A percentile compares a stretch with the other conserved stretches of the same genome.
phyloP scores from a whole-genome alignment of 1,284 basidiomycete genomes.

The Papiliotrema nemorosa region DNA sequence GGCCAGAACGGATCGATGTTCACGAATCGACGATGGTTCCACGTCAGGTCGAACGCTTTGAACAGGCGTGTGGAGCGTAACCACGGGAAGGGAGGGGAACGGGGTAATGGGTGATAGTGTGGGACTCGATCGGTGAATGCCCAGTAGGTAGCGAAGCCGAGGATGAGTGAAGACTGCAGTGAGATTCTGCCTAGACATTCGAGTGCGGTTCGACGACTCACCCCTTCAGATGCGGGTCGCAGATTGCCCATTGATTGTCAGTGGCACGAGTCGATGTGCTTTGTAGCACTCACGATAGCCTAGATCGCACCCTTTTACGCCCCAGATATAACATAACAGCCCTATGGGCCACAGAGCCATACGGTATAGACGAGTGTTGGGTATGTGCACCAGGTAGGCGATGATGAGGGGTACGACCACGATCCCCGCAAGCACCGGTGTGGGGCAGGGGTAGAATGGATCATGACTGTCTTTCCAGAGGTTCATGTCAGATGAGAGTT shows the following conservation, averaged over 20 bases:
- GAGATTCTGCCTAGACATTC: neutral
- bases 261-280: neutral
- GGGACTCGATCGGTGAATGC: neutral
- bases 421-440: neutral
- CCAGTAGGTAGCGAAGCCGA: neutral
- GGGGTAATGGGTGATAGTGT: neutral
- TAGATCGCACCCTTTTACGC: neutral
- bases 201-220: neutral
- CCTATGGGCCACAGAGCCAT: neutral
- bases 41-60: neutral
- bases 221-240: neutral
- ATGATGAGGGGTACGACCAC: neutral
- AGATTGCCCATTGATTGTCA: neutral
- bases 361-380: neutral
- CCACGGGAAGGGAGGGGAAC: neutral
- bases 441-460: neutral
- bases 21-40: neutral
- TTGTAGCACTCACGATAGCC: neutral
- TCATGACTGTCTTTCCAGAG: too few species aligned
- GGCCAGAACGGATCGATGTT: neutral
- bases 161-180: neutral
- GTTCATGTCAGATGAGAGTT: too few species aligned
- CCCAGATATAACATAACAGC: neutral
- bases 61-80: neutral
- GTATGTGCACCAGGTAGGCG: conserved; percentile 4